Evolutionary conservation across 2,329 filamentous ascomycete genomes (phyloP), one percentile per base, ranked within the genome.

Genomic region (Fusarium buharicum): DNA sequence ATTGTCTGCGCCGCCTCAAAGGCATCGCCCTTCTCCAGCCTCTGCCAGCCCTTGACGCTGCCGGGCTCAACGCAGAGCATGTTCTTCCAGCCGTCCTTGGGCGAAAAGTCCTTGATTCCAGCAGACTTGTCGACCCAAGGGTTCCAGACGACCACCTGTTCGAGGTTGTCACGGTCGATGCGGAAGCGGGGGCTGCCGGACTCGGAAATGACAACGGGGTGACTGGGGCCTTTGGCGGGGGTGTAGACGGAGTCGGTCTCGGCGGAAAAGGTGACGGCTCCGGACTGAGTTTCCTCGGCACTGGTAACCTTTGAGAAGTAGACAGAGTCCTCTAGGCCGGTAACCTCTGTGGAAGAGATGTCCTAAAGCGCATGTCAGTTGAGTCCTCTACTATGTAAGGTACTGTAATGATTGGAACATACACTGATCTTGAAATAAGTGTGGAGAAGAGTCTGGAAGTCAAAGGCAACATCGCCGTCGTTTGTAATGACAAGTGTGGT

Each of bases 51-150:
- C 66, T 85, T 83, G 16, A 98, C 94, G 10, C 88, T 85, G 12
- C 95, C 95, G 3, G 94, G 91, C 82, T 99, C 95, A 46, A 98
- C 86, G 74, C 95, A 98, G 38, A 99, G 81, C 92, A 98, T 97
- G 56, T 92, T 86, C 82, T 92, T 92, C 82, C 90, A 98, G 33
- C 91, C 95, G 50, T 93, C 90, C 73, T 96, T 90, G 45, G 95
- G 95, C 55, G 84, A 85, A 74, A 98, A 97, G 76, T 99, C 95
- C 48, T 81, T 87, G 79, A 97, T 96, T 6, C 84, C 84, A 69
- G 87, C 86, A 2, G 91, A 87, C 81, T 96, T 96, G 63, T 93
- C 91, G 36, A 84, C 83, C 93, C 94, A 97, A 2, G 95, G 95
- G 78, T 99, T 99, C 95, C 95, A 99, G 27, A 98, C 90, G 1